Evolutionary conservation across 2,329 filamentous ascomycete species (phyloP).

Genomic region (Apiospora aurea): DNA sequence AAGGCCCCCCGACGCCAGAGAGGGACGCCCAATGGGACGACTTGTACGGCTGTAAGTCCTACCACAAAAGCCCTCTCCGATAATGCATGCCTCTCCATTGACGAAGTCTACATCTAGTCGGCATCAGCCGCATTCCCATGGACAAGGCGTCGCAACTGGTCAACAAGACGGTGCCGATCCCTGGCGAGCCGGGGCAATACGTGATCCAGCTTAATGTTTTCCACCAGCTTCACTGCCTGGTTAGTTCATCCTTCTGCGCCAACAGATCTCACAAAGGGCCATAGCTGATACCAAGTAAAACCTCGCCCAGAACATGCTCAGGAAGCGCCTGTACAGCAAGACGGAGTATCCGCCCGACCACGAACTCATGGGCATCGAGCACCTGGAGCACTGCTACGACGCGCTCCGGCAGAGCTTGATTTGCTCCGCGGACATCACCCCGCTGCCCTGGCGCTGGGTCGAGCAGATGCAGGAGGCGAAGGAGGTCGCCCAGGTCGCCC

Average conservation of each 20-base stretch:
- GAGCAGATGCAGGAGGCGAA: not conserved
- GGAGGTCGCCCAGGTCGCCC: constrained; percentile 4
- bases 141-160: not conserved
- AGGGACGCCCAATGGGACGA: not conserved
- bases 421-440: constrained; percentile 10
- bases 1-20: not conserved
- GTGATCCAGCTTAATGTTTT: not conserved
- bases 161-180: not conserved
- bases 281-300: not conserved
- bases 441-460: constrained; percentile 8
- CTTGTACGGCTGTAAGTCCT: constrained; percentile 3
- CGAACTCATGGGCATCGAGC: not conserved
- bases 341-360: not conserved
- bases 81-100: not conserved
- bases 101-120: not conserved
- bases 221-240: constrained; percentile 19
- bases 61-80: no score
- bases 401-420: not conserved
- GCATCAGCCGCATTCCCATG: not conserved
- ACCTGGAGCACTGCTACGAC: constrained; percentile 7
- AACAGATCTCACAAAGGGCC: not conserved
- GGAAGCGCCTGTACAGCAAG: constrained; percentile 8
- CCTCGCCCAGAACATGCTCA: not conserved
- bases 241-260: not conserved
- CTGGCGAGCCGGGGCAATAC: constrained; percentile 9